These are phyloP conservation scores for Torulaspora pretoriensis DNA, from an alignment of 1,139 yeast species.

Conservation along the genomic window DNA sequence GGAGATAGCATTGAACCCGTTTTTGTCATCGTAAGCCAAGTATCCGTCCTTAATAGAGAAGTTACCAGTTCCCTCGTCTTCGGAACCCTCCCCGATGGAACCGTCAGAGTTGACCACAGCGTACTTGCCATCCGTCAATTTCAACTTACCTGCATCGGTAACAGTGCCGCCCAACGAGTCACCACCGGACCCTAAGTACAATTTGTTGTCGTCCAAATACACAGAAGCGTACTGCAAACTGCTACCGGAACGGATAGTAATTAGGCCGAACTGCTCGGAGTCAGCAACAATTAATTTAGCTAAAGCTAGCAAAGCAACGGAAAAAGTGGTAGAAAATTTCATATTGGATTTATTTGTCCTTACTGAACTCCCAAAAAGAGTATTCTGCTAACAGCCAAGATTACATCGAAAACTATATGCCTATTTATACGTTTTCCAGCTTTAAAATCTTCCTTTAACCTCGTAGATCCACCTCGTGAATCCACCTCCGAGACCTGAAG, in stretches of 20 bases:
- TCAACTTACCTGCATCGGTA: constrained; percentile 23
- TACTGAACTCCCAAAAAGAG: too few species aligned
- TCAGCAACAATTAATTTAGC: constrained; percentile 27
- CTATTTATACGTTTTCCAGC: too few species aligned
- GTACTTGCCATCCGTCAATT: constrained; percentile 14
- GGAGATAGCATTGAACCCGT: constrained; percentile 13
- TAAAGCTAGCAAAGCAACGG: constrained; percentile 14
- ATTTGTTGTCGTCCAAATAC: constrained; percentile 11
- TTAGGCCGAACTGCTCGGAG: constrained; percentile 33
- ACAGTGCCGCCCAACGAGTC: constrained; percentile 16
- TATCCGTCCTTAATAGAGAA: constrained; percentile 18
- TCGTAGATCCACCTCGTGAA: too few species aligned
- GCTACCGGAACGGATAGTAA: constrained; percentile 37
- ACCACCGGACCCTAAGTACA: constrained; percentile 15
- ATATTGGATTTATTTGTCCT: background rate
- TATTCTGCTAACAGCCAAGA: too few species aligned
- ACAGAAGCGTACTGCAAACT: constrained; percentile 29
- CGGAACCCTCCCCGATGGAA: constrained; percentile 14
- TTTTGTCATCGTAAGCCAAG: constrained; percentile 7
- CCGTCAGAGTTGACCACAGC: constrained; percentile 17
- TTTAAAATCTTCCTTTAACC: too few species aligned
- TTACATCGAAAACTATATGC: too few species aligned
- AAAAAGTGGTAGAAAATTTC: constrained; percentile 13
- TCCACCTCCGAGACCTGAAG: too few species aligned
- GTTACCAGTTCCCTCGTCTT: constrained; percentile 15